Base-by-base conservation (phyloP, 495 filamentous ascomycete genomes). In the Xeromyces bisporus region DNA sequence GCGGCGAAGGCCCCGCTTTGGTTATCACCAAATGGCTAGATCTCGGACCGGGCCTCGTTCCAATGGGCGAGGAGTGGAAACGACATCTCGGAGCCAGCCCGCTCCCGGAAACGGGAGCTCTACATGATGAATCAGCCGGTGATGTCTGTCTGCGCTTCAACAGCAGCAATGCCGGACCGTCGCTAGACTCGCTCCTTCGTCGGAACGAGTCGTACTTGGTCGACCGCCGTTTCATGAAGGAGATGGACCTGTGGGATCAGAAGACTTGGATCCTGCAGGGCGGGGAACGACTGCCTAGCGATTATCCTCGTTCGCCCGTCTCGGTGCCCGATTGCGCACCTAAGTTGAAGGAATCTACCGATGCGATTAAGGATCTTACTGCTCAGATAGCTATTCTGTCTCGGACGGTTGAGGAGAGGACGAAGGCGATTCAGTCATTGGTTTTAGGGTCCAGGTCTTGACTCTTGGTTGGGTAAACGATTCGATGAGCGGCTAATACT, bases 11-110 rank as follows among this genome's bases (percentile, higher is more conserved):
- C 11, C 18, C 14, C 10, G 24, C 23, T 8, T 27, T 34, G 14
- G 15, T 34, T 23, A 27, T 34, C 25, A 34, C 24, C 7, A 34
- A 27, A 18, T 34, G 15, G 66, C 58, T 33, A 49, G 49, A 28
- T 63, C 64, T 28, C 60, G 39, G 2, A 21, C 5, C 9, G 9
- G 20, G 20, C 20, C 4, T 21, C 5, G 51, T 47, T 14, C 46
- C 52, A 37, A 51, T 46, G n/a, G 51, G 41, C 44, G 55, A 38
- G 67, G 67, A 15, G 65, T 49, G 3, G 63, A 62, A 32, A 68
- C 53, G 1, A 63, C 56, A 11, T 52, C 51, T 35, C 68, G 59
- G 23, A 70, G 56, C 7, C 65, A 61, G 15, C 66, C 59, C 11
- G 66, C 53, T 1, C 64, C 63, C 5, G 67, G 36, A 7, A 65